Evolutionary conservation across 2,329 filamentous ascomycete species (phyloP).

Genomic region (Penicillium sp.): DNA sequence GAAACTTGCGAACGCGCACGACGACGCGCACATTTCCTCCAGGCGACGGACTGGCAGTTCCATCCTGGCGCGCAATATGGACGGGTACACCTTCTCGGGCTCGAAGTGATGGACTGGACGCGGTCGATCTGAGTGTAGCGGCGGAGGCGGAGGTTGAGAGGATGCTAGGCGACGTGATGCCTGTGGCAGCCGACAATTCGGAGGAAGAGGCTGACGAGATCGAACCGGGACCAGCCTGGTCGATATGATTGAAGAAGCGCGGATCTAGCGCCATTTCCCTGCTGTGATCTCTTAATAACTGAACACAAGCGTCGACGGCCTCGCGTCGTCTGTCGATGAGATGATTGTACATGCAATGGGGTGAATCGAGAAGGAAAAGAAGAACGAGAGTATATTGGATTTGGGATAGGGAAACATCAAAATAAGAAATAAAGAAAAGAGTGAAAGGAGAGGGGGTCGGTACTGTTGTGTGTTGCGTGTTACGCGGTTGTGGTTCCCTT

Average conservation of each 20-base stretch:
- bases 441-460: constrained; percentile 18
- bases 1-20: constrained; percentile 77
- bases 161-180: constrained; percentile 42
- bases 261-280: constrained; percentile 48
- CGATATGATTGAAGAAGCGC: constrained; percentile 44
- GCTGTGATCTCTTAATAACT: constrained; percentile 43
- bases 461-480: constrained; percentile 19
- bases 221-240: constrained; percentile 36
- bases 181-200: constrained; percentile 38
- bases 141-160: constrained; percentile 42
- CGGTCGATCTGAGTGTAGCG: constrained; percentile 59
- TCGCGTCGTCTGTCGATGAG: constrained; percentile 44
- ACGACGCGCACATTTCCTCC: constrained; percentile 83
- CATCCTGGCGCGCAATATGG: constrained; percentile 52
- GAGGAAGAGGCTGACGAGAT: constrained; percentile 40
- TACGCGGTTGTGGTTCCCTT: neutral
- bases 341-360: constrained; percentile 47
- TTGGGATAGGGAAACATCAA: neutral
- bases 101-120: constrained; percentile 77
- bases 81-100: constrained; percentile 71
- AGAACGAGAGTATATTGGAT: neutral
- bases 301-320: constrained; percentile 42
- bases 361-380: constrained; percentile 6
- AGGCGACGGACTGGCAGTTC: constrained; percentile 53
- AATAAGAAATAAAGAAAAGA: constrained; percentile 22